Conservation (phyloP, 345 rosid genomes). For the Populus nigra region DNA sequence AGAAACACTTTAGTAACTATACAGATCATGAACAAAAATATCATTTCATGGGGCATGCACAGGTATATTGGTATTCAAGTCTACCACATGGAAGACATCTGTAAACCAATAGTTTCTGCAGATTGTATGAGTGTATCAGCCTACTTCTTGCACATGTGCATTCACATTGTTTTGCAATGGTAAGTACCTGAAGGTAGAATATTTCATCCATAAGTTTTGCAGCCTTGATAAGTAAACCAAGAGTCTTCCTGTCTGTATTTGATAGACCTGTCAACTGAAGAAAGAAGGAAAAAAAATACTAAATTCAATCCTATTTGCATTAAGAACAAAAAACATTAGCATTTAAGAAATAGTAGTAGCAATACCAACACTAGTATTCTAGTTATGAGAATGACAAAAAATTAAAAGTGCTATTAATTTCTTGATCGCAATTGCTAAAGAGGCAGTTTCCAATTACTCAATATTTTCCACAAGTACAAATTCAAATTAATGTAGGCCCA, state of each 20-base stretch:
- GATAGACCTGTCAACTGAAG: slow-evolving; percentile 74
- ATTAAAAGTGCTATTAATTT: not conserved
- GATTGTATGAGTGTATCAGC: too few species aligned
- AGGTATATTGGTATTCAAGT: not conserved
- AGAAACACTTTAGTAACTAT: not conserved
- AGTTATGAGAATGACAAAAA: not conserved
- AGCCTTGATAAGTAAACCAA: slow-evolving; percentile 69
- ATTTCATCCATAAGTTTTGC: slow-evolving; percentile 76
- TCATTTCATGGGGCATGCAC: too few species aligned
- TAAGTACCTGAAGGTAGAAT: slow-evolving; percentile 65
- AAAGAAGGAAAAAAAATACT: not conserved
- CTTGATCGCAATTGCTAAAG: too few species aligned
- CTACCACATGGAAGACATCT: not conserved
- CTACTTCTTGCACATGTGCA: too few species aligned
- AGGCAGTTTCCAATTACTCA: too few species aligned
- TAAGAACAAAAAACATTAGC: not conserved
- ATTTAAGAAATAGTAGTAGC: not conserved
- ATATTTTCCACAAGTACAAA: too few species aligned
- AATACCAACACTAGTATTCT: not conserved
- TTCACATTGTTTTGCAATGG: not conserved
- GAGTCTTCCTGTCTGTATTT: slow-evolving; percentile 59
- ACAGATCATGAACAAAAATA: not conserved
- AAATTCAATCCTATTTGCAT: not conserved
- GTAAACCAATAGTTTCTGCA: too few species aligned
- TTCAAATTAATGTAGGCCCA: too few species aligned